Conservation (phyloP, 306 rosid genomes). For the Malus fusca region DNA sequence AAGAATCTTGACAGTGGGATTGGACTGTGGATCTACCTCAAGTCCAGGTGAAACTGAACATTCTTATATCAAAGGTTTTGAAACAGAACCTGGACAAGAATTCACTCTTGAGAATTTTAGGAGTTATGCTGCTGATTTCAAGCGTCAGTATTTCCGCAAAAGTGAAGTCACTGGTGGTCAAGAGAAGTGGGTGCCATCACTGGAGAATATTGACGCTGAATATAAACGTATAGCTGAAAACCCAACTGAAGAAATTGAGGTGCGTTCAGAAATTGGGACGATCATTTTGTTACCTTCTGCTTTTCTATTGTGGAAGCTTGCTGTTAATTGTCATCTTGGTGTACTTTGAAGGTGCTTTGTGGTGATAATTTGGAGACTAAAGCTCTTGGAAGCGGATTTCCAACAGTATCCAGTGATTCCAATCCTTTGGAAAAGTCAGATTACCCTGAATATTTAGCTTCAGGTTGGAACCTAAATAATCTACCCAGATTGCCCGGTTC, state of each 20-base stretch:
- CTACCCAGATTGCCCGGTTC: constrained; percentile 48
- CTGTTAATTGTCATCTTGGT: constrained; percentile 21
- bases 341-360: constrained; percentile 48
- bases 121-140: constrained; percentile 69
- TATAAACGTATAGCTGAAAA: constrained; percentile 60
- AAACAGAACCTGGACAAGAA: constrained; percentile 45
- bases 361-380: constrained; percentile 33
- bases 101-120: constrained; percentile 54
- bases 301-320: constrained; percentile 15
- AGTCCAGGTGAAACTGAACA: constrained; percentile 17
- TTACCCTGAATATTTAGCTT: constrained; percentile 37
- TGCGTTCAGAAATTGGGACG: background rate
- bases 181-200: constrained; percentile 53
- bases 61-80: constrained; percentile 18
- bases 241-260: constrained; percentile 88
- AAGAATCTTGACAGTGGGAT: constrained; percentile 30
- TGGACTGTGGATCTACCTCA: constrained; percentile 26
- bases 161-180: constrained; percentile 18
- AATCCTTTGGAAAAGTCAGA: constrained; percentile 17
- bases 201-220: constrained; percentile 75
- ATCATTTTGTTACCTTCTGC: constrained; percentile 11
- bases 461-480: constrained; percentile 84
- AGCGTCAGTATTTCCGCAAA: constrained; percentile 48
- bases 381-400: constrained; percentile 64
- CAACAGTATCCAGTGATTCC: constrained; percentile 29